Conservation (phyloP, 169 alveolate species). For the Sarcocystis neurona region DNA sequence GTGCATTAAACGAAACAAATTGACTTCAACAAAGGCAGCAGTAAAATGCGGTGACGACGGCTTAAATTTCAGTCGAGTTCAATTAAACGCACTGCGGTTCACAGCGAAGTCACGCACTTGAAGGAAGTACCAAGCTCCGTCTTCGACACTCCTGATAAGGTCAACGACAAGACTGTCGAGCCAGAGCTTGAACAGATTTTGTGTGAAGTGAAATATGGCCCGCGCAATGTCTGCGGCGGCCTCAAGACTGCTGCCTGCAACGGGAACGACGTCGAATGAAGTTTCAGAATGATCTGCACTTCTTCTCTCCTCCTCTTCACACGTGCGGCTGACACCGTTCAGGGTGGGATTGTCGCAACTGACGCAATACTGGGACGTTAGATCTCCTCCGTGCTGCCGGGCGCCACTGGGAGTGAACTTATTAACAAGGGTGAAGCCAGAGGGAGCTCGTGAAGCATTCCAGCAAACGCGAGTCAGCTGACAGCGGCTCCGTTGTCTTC, state of each 20-base stretch:
- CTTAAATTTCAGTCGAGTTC: no score
- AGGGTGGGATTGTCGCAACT: constrained; percentile 58
- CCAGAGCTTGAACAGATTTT: constrained; percentile 59
- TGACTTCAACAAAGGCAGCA: no score
- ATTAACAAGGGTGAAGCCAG: constrained; percentile 63
- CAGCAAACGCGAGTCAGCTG: constrained; percentile 65
- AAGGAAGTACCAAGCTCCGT: constrained; percentile 53
- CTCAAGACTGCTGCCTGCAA: constrained; percentile 57
- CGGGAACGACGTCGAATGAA: constrained; percentile 51
- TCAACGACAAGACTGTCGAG: constrained; percentile 62
- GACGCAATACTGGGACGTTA: constrained; percentile 63
- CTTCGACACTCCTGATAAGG: constrained; percentile 30
- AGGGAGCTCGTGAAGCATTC: constrained; percentile 58
- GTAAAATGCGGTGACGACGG: no score
- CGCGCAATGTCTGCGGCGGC: constrained; percentile 57
- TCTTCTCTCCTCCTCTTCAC: constrained; percentile 35
- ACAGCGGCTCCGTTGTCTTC: constrained; percentile 49
- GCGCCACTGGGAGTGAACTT: constrained; percentile 59
- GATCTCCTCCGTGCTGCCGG: constrained; percentile 45
- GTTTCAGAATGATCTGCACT: constrained; percentile 29
- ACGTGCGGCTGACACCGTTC: constrained; percentile 1
- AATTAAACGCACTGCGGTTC: no score
- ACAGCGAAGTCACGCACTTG: no score
- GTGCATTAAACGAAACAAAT: no score
- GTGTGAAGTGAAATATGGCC: constrained; percentile 50